Percentiles rank a stretch among this genome's conserved stretches.
Conservation (phyloP, 352 stramenopile species). For the Phytophthora fragariae region DNA sequence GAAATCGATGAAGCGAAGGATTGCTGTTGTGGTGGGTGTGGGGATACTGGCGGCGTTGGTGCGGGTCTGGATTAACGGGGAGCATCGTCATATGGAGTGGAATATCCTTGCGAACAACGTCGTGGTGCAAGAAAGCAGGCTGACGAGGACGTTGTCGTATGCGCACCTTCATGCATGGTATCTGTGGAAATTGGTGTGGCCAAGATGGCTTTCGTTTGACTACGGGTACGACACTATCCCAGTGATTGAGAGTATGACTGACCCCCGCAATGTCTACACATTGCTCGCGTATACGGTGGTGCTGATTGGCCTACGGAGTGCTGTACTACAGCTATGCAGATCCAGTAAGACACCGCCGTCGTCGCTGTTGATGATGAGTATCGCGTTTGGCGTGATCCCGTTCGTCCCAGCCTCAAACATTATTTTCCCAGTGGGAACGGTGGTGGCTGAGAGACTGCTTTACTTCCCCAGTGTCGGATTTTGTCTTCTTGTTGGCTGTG, state of each 20-base stretch:
- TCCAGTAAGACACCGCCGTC: conserved; percentile 21
- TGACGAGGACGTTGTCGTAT: conserved; percentile 74
- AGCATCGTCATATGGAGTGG: conserved; percentile 77
- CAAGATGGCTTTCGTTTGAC: conserved; percentile 89
- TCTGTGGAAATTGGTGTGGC: conserved; percentile 90
- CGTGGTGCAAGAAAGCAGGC: conserved; percentile 46
- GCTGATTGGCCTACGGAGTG: conserved; percentile 27
- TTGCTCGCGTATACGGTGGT: conserved; percentile 68
- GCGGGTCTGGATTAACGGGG: conserved; percentile 76
- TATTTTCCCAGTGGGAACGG: conserved; percentile 91
- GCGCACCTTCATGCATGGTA: conserved; percentile 90
- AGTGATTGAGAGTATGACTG: conserved; percentile 58
- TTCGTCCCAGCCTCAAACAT: conserved; percentile 93
- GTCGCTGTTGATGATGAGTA: conserved; percentile 58
- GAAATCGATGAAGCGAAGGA: conserved; percentile 16
- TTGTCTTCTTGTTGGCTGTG: conserved; percentile 63
- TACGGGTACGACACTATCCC: conserved; percentile 91
- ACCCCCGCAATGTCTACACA: conserved; percentile 72
- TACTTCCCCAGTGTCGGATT: conserved; percentile 93
- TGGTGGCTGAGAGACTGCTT: conserved; percentile 91
- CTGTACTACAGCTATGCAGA: conserved; percentile 21
- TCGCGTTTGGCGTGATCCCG: conserved; percentile 80
- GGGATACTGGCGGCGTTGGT: conserved; percentile 30
- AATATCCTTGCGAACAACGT: conserved; percentile 91
- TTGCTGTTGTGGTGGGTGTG: conserved; percentile 25